Evolutionary conservation across 164 flowering plant genomes (phyloP).

Genomic region (Malania oleifera): DNA sequence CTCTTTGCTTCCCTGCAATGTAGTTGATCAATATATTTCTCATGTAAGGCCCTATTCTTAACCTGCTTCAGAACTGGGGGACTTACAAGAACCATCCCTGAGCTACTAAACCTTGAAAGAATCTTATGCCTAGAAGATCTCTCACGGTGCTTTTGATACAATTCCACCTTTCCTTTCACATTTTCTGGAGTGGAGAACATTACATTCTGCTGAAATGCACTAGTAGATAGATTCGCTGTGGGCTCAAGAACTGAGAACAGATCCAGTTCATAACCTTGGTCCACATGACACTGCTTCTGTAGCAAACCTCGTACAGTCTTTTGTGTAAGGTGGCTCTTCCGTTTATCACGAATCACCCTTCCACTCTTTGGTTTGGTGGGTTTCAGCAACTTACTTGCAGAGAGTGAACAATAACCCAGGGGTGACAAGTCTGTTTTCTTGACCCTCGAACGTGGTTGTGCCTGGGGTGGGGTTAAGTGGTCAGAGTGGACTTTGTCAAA

Average conservation of each 20-base stretch:
- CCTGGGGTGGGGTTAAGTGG: slow-evolving; percentile 55
- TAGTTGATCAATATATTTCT: slow-evolving; percentile 75
- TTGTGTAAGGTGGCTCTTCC: slow-evolving; percentile 37
- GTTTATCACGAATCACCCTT: slow-evolving; percentile 28
- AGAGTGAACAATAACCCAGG: slow-evolving; percentile 26
- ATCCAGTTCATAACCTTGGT: slow-evolving; percentile 47
- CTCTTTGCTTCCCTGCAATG: slow-evolving; percentile 73
- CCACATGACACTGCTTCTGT: slow-evolving; percentile 39
- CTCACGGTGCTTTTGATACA: slow-evolving; percentile 24
- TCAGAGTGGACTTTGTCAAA: slow-evolving; percentile 63
- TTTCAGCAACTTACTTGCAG: slow-evolving; percentile 56
- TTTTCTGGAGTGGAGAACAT: slow-evolving; percentile 40
- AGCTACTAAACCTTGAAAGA: slow-evolving; percentile 31
- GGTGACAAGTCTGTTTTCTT: slow-evolving; percentile 27
- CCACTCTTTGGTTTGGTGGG: slow-evolving; percentile 27
- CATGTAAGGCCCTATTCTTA: slow-evolving; percentile 71
- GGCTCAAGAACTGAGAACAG: slow-evolving; percentile 66
- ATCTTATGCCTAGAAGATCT: slow-evolving; percentile 30
- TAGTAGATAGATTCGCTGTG: slow-evolving; percentile 20
- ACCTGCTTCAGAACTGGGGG: slow-evolving; percentile 80
- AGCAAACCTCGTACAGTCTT: slow-evolving; percentile 53
- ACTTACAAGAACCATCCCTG: slow-evolving; percentile 36
- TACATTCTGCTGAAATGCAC: slow-evolving; percentile 12
- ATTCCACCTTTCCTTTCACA: slow-evolving; percentile 12
- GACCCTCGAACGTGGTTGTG: slow-evolving; percentile 49